A percentile compares a stretch with the other conserved stretches of the same genome.
These are phyloP conservation scores for Epichloe amarillans DNA, from an alignment of 2,329 filamentous ascomycete genomes.

Conservation along the genomic window DNA sequence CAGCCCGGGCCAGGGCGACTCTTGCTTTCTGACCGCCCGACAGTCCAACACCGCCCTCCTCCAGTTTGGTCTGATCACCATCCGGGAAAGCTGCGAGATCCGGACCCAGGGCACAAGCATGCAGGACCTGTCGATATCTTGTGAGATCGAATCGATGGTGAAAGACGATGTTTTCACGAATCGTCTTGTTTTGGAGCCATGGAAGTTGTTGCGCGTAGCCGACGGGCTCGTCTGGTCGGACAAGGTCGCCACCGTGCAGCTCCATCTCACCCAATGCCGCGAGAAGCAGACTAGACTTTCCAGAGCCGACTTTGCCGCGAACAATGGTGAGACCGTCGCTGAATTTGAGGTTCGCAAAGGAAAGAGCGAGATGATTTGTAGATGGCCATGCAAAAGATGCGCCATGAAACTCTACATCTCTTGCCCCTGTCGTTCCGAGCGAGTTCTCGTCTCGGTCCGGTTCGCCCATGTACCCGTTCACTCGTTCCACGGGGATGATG, in stretches of 20 bases:
- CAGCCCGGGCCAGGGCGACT: slow-evolving; percentile 47
- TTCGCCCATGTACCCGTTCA: slow-evolving; percentile 78
- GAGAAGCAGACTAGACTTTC: slow-evolving; percentile 47
- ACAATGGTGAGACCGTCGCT: slow-evolving; percentile 38
- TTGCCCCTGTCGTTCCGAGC: slow-evolving; percentile 18
- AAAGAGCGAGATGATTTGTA: slow-evolving; percentile 37
- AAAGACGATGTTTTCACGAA: slow-evolving; percentile 52
- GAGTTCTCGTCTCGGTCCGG: slow-evolving; percentile 54
- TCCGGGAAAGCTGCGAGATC: slow-evolving; percentile 43
- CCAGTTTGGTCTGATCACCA: slow-evolving; percentile 45
- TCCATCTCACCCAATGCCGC: slow-evolving; percentile 54
- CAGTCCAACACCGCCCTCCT: slow-evolving; percentile 48
- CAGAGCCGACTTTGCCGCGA: slow-evolving; percentile 45
- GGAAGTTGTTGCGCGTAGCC: slow-evolving; percentile 47
- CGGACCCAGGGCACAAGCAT: slow-evolving; percentile 43
- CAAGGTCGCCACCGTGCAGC: slow-evolving; percentile 38
- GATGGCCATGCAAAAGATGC: slow-evolving; percentile 76
- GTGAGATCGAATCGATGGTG: slow-evolving; percentile 39
- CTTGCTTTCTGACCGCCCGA: slow-evolving; percentile 52
- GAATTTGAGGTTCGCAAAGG: slow-evolving; percentile 32
- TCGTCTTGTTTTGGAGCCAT: slow-evolving; percentile 53
- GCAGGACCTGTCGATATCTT: slow-evolving; percentile 45
- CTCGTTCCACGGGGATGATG: slow-evolving; percentile 66
- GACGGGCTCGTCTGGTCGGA: slow-evolving; percentile 35
- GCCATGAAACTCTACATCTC: slow-evolving; percentile 39